These are phyloP conservation scores for Phytophthora aleatoria DNA, from an alignment of 352 stramenopile genomes.

Conservation along the genomic window DNA sequence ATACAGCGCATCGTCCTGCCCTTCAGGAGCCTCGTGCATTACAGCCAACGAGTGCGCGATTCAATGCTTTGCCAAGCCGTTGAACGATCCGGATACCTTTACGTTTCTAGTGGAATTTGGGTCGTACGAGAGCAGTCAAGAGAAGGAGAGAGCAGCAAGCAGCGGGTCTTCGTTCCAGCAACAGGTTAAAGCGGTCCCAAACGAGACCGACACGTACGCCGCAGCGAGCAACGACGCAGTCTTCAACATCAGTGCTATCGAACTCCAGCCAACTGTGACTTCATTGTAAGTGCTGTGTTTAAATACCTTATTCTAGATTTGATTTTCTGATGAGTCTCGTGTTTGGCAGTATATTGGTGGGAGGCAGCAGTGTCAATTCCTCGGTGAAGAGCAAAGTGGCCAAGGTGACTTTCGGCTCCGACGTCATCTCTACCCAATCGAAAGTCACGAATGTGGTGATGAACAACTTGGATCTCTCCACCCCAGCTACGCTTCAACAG, in stretches of 20 bases:
- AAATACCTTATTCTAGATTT: not conserved
- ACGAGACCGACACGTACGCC: constrained; percentile 37
- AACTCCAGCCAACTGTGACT: constrained; percentile 27
- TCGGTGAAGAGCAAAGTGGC: constrained; percentile 47
- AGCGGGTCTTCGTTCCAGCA: constrained; percentile 18
- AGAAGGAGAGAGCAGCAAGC: constrained; percentile 10
- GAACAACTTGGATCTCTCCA: constrained; percentile 38
- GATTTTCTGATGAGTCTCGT: not conserved
- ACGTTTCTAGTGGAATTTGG: constrained; percentile 67
- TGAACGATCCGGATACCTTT: constrained; percentile 39
- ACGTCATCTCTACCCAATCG: constrained; percentile 34
- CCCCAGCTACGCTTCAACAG: constrained; percentile 26
- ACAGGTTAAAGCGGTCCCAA: constrained; percentile 6
- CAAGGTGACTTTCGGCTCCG: constrained; percentile 30
- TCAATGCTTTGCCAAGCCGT: constrained; percentile 47
- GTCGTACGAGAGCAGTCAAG: constrained; percentile 34
- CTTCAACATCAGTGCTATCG: constrained; percentile 25
- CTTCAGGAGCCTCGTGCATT: constrained; percentile 27
- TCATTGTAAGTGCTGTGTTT: constrained; percentile 26
- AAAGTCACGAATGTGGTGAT: constrained; percentile 35
- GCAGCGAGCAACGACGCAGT: constrained; percentile 45
- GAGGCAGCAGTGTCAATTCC: constrained; percentile 19
- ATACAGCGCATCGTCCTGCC: constrained; percentile 38
- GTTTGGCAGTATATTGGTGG: constrained; percentile 29
- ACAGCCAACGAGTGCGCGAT: constrained; percentile 41